Base-by-base conservation (phyloP, 306 rosid species). In the Trichosanthes truncata region DNA sequence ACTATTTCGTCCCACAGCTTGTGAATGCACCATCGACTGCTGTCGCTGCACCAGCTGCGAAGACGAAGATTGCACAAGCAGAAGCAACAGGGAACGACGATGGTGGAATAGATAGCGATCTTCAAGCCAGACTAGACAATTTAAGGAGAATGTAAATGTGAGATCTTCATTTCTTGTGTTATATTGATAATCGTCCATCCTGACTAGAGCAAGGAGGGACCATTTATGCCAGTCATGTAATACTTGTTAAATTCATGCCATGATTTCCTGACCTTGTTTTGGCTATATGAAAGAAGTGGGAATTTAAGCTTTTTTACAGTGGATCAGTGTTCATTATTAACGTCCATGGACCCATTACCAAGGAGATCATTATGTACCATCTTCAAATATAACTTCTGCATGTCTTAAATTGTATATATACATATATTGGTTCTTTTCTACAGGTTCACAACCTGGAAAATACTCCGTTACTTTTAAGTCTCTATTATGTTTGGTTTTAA, bases 71-170 rank as follows among this genome's bases (percentile, higher is more conserved):
- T 77, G 80, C 98, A 51, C 98, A 92, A 82, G 97, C 75, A 56
- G 98, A 95, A 88, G 26, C 93, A 67, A 80, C 91, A 1, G 89
- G 68, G 29, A 82, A 71, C 20, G 98, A 92, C 53, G 98, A 91
- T 8, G 14, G 87, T 18, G 98, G 97, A 38, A 92, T 95, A 79
- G 97, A 95, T 57, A 92, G 90, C 80, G 98, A 95, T 35, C 83
- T 95, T 62, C 98, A 95, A 90, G 97, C 98, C 15, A 86, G 98
- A 85, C 83, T 95, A 79, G 97, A 95, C 82, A 95, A 92, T 73
- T 86, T 95, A 7, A 89, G 98, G 83, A 95, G 14, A 85, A 95
- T 93, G 97, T 71, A 25, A 68, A 68, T 40, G 31, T 21, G 13
- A 40, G 90, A 84, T 77, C 25, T 77, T 57, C 78, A 55, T 77